Conservation (phyloP, 2,329 filamentous ascomycete genomes). For the Teratosphaeria pseudoeucalypti region DNA sequence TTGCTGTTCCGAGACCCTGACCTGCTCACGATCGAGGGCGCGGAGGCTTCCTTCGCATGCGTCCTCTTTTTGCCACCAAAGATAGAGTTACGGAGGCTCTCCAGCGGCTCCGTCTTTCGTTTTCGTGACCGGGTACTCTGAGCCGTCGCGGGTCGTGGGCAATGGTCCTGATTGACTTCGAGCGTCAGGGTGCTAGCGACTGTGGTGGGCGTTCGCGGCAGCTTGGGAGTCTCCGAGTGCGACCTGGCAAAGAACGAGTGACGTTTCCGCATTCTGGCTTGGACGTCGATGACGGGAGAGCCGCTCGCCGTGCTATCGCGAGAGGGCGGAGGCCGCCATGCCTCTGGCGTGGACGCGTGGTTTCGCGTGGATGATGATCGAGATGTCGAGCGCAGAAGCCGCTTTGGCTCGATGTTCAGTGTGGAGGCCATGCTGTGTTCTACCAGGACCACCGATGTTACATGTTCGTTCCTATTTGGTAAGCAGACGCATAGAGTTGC, state of each 20-base stretch:
- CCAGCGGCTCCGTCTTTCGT: slow-evolving; percentile 14
- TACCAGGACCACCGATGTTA: not conserved
- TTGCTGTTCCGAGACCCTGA: not conserved
- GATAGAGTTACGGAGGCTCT: slow-evolving; percentile 17
- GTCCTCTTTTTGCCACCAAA: slow-evolving; percentile 8
- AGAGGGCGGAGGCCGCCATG: not conserved
- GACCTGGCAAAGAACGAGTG: slow-evolving; percentile 18
- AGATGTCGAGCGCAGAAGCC: not conserved
- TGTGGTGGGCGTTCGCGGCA: slow-evolving; percentile 7
- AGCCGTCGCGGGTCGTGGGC: slow-evolving; percentile 9
- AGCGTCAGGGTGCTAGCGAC: slow-evolving; percentile 4
- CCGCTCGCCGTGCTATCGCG: not conserved
- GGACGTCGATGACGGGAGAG: not conserved
- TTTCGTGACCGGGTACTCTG: slow-evolving; percentile 7
- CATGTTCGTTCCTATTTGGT: not conserved
- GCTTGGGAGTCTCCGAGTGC: slow-evolving; percentile 11
- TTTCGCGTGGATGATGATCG: not conserved
- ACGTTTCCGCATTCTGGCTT: slow-evolving; percentile 10
- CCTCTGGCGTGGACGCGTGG: not conserved
- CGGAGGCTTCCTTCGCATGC: slow-evolving; percentile 1
- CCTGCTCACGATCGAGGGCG: not conserved
- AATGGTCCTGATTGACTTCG: not conserved
- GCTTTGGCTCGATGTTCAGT: not conserved
- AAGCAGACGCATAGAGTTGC: not conserved
- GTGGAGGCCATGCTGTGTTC: not conserved